Evolutionary conservation across 176 grass and related monocot species (phyloP).

Genomic region (Rhynchospora tenuis): DNA sequence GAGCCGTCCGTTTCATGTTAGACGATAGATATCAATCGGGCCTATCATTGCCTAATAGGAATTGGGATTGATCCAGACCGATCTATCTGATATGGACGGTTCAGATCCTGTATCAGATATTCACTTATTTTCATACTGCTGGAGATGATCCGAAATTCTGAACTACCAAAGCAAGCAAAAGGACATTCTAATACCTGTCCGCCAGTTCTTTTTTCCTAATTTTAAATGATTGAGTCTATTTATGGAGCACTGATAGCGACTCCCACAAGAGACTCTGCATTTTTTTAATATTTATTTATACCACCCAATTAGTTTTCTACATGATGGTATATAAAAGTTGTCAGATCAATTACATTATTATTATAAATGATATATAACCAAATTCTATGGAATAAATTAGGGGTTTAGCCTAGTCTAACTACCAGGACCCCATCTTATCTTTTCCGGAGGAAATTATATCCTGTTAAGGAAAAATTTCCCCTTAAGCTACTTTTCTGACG

Average conservation of each 20-base stretch:
- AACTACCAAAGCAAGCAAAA: background rate
- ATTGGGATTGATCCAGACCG: background rate
- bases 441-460: background rate
- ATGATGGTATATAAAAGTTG: background rate
- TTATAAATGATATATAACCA: background rate
- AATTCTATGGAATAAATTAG: background rate
- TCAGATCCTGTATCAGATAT: background rate
- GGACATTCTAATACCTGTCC: slow-evolving; percentile 8
- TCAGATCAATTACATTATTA: background rate
- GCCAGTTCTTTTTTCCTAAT: slow-evolving; percentile 16
- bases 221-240: slow-evolving; percentile 17
- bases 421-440: background rate
- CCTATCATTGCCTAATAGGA: no score
- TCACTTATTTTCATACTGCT: background rate
- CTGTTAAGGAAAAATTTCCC: background rate
- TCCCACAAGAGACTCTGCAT: background rate
- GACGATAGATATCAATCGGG: background rate
- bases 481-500: background rate
- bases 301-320: background rate
- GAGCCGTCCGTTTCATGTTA: background rate
- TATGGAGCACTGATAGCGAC: slow-evolving; percentile 12
- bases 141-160: background rate
- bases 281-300: background rate
- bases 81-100: background rate
- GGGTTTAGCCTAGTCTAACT: background rate